A percentile compares a stretch with the other conserved stretches of the same genome.
These are phyloP conservation scores for Yamadazyma atlantica DNA, from an alignment of 1,139 yeast species.

Conservation along the genomic window DNA sequence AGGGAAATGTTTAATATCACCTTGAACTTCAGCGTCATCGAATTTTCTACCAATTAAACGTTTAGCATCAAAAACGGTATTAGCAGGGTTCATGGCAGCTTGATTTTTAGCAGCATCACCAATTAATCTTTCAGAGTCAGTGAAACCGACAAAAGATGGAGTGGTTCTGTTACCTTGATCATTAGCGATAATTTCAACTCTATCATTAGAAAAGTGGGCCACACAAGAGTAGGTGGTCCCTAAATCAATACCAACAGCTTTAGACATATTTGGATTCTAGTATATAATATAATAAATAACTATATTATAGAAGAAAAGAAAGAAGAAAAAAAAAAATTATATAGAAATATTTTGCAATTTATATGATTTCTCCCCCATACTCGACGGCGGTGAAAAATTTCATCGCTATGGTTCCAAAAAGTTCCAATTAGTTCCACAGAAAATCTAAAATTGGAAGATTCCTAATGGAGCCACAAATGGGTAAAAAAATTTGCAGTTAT, in stretches of 20 bases:
- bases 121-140: constrained; percentile 94
- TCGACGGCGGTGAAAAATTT: constrained; percentile 2
- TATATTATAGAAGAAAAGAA: neutral
- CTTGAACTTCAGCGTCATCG: constrained; percentile 88
- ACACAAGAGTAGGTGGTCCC: constrained; percentile 99
- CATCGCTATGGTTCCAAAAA: constrained; percentile 1
- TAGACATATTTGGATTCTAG: constrained; percentile 14
- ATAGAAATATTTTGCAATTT: constrained; percentile 1
- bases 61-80: constrained; percentile 97
- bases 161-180: constrained; percentile 99
- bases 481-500: neutral
- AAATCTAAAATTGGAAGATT: constrained; percentile 1
- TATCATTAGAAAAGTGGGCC: constrained; percentile 86
- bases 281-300: neutral
- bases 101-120: constrained; percentile 99
- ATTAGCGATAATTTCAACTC: constrained; percentile 90
- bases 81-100: constrained; percentile 95
- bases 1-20: constrained; percentile 97
- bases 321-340: constrained; percentile 1
- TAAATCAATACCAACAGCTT: constrained; percentile 98
- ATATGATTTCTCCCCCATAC: neutral
- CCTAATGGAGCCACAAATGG: neutral
- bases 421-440: constrained; percentile 1
- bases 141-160: constrained; percentile 97
- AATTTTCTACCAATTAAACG: constrained; percentile 96